Base-by-base conservation (phyloP, 163 green algal species). In the Volvox carteri region DNA sequence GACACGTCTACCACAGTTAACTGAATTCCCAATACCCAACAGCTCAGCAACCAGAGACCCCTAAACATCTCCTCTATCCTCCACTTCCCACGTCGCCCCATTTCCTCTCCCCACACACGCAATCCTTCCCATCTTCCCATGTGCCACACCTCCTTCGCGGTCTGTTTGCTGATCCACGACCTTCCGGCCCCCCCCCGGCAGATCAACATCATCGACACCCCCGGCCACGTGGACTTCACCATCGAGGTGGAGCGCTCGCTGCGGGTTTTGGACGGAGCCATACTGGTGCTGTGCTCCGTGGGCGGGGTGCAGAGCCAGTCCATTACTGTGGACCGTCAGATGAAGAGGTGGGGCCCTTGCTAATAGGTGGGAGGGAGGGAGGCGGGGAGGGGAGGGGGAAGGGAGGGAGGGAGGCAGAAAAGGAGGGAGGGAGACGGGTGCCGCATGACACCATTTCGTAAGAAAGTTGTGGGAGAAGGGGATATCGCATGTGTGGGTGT, bases 191-290 rank as follows among this genome's bases (percentile, higher is more conserved):
- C n/a, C n/a, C n/a, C n/a, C n/a, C n/a, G n/a, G n/a, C 91, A 97
- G 85, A 98, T 99, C 95, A 99, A 99, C 95, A 99, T 99, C 92
- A 99, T 99, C 90, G 97, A 99, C 94, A 99, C 97, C 0, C 97
- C 98, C 41, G 97, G 97, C 21, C 98, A 99, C 93, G 98, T 99
- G 52, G 98, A 99, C 93, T 99, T 99, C 93, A 99, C 98, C 44
- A 99, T 99, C 78, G 98, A 99, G 93, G 95, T 99, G 70, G 98
- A 99, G 93, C 94, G 98, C 19, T 96, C 98, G 8, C 93, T 99
- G 91, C 92, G 97, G 14, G 98, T 99, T 84, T 93, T 99, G 89
- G 98, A 99, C 90, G 98, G 98, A 28, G 98, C 98, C 0, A 94
- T 99, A 11, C 93, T 99, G 85, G 97, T 99, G 80, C 95, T 99